Evolutionary conservation across 208 protist species (phyloP), one percentile per base, ranked within the genome.

Genomic region (Borovskyia barvae): DNA sequence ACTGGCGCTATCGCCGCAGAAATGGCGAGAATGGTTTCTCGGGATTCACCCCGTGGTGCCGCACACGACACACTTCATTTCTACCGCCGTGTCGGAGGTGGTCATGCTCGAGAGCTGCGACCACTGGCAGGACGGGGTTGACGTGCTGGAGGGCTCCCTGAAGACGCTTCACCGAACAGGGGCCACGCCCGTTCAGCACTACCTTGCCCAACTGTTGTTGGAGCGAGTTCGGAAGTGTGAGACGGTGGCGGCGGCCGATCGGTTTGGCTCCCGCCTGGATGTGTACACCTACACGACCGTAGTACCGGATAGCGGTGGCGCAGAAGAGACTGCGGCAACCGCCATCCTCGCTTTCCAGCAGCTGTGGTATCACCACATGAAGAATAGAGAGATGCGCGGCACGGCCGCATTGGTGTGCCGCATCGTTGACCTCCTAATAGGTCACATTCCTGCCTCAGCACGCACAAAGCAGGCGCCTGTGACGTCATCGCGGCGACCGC

Each of bases 161-260:
- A 41, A 61, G 42, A 88, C 66, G 24, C 53, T 88, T 3, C 51
- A 49, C 9, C 50, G 37, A 3, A 53, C 55, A 0, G 45, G 47
- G 6, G 61, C 85, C 14, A 87, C 85, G 32, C 37, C 67, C 30
- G 85, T 88, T 35, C 85, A 86, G 58, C 80, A 82, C 24, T 61
- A 66, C 70, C 66, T 65, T 55, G 63, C 42, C 7, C 63, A 72
- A 25, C 54, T 64, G 17, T 39, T 69, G 41, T 50, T 75, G 55
- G 47, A 69, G 36, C 54, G 70, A 15, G 43, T 77, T 33, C 60
- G 57, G 22, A 24, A 49, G 50, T 3, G 25, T 47, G 17, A 32
- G 15, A 8, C 24, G n/a, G 54, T 29, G 30, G 29, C 30, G 37
- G 42, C 20, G 30, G 28, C 22, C 24, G n/a, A 22, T 5, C 17